Base-by-base conservation (phyloP, 169 alveolate genomes). In the Plasmodium falciparum region DNA sequence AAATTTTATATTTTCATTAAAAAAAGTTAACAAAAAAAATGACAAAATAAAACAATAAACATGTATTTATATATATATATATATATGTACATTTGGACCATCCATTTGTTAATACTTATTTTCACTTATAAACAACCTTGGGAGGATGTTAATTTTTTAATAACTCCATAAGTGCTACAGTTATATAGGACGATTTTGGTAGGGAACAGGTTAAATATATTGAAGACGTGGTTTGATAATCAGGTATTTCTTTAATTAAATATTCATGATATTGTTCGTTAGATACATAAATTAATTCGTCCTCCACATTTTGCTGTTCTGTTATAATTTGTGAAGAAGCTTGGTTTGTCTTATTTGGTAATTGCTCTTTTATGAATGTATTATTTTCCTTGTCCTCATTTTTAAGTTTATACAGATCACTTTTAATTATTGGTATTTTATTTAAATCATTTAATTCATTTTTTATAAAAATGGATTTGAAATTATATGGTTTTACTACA, bases 401-500 rank as follows among this genome's bases (percentile, higher is more conserved):
- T 22, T 5, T 26, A n/a, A 83, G 33, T n/a, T 62, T 69, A 47
- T 33, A 43, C 33, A 83, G 59, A 33, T 83, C 91, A 59, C 91
- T 71, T 56, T 63, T 58, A n/a, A 83, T 70, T n/a, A 83, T 49
- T 8, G 93, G 92, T 15, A 92, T 89, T 29, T 24, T 70, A 13
- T 95, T 95, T 6, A 72, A 88, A 74, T 94, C 90, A 43, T 90
- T 74, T 26, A 88, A 88, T 66, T 88, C 89, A 61, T 85, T 92
- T 58, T 88, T 89, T 22, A 94, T 88, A 52, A 95, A 88, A 66
- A 95, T 92, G 88, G 92, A 95, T 52, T 93, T 90, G 26, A 95
- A 61, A 29, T 94, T 91, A 67, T 91, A 76, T 49, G 97, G 97
- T 12, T 85, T 83, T 50, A 94, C 97, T 0, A 95, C 86, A 17